A percentile compares a stretch with the other conserved stretches of the same genome.
phyloP scores from a whole-genome alignment of 306 rosid genomes.

The Morella rubra region DNA sequence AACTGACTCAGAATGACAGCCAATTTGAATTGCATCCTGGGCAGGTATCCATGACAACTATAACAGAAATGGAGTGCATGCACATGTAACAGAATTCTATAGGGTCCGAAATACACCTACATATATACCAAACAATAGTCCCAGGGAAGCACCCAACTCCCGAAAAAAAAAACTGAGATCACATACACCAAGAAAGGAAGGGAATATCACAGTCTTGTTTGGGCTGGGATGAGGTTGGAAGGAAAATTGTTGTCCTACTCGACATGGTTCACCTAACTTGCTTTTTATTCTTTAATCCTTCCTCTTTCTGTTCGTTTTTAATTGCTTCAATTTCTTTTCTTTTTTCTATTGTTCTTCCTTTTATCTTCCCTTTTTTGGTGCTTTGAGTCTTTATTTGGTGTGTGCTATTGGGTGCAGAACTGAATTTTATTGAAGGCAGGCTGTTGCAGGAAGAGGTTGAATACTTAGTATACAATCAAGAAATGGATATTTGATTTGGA shows the following conservation, averaged over 20 bases:
- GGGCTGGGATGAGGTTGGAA: background rate
- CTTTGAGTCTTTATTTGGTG: background rate
- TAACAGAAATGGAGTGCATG: background rate
- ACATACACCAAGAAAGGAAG: background rate
- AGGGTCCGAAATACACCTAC: background rate
- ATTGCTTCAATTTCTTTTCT: background rate
- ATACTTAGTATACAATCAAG: background rate
- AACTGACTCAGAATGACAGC: slow-evolving; percentile 6
- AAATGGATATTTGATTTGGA: background rate
- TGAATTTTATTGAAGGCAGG: background rate
- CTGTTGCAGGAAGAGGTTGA: background rate
- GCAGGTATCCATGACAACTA: slow-evolving; percentile 1
- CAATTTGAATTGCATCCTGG: slow-evolving; percentile 3
- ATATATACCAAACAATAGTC: too few species aligned
- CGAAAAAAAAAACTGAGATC: background rate
- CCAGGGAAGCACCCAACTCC: background rate
- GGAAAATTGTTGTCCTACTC: background rate
- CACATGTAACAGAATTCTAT: background rate
- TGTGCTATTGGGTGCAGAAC: background rate
- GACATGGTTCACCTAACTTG: background rate
- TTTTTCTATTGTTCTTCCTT: background rate
- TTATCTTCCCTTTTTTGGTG: background rate
- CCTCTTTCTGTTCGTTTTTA: background rate
- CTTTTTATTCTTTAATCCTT: background rate
- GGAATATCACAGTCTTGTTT: background rate